phyloP scores from a whole-genome alignment of 192 early-diverging fungal genomes.

The Radiomyces spectabilis region DNA sequence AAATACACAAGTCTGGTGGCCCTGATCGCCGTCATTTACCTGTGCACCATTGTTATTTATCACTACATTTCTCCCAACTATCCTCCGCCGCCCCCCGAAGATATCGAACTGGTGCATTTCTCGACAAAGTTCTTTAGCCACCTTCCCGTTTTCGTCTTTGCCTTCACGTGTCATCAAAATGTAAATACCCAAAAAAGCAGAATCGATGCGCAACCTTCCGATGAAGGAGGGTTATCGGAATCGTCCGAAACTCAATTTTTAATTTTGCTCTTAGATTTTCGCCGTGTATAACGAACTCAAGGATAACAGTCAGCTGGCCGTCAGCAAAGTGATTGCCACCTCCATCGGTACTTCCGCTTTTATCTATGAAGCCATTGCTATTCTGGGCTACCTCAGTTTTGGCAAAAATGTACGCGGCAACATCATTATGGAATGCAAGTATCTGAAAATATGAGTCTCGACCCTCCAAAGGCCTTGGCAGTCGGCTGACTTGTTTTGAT shows the following conservation, averaged over 20 bases:
- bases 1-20: conserved; percentile 85
- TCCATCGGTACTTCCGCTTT: conserved; percentile 72
- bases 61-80: conserved; percentile 60
- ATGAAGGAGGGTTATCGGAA: too few species aligned
- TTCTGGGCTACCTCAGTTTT: conserved; percentile 90
- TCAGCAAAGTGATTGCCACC: conserved; percentile 60
- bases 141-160: conserved; percentile 97
- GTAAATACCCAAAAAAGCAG: conserved; percentile 32
- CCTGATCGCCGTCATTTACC: conserved; percentile 78
- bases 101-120: conserved; percentile 52
- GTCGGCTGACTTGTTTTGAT: background rate
- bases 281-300: conserved; percentile 90
- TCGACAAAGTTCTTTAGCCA: conserved; percentile 60
- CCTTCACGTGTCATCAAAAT: conserved; percentile 99
- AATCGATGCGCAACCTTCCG: background rate
- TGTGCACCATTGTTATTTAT: conserved; percentile 78
- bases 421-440: conserved; percentile 73
- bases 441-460: conserved; percentile 5
- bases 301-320: conserved; percentile 67
- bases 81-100: conserved; percentile 45
- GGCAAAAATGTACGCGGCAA: conserved; percentile 77
- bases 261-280: conserved; percentile 65
- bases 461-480: too few species aligned
- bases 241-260: background rate
- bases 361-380: conserved; percentile 80